Base-by-base conservation (phyloP, 2,329 filamentous ascomycete genomes). In the Paecilomyces fulvus region DNA sequence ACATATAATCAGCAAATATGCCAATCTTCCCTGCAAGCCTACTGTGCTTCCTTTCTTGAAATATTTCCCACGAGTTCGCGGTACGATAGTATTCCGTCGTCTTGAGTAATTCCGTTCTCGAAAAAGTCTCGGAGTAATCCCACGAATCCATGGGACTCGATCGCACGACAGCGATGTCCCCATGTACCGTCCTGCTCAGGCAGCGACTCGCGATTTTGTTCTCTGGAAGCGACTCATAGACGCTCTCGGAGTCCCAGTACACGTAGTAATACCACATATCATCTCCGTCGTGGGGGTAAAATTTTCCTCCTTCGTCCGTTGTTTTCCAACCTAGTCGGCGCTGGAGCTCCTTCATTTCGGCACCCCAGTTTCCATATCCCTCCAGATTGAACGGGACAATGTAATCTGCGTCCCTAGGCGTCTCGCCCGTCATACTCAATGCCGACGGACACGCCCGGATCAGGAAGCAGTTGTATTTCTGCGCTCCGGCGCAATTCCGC, bases 401-500 rank as follows among this genome's bases (percentile, higher is more conserved):
- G 25, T 30, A 51, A 14, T 37, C 31, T 37, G 31, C 31, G n/a
- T 51, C 50, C 7, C 11, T 25, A 6, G n/a, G 25, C 12, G 25
- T 14, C 3, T 25, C 6, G n/a, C 21, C n/a, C 1, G 20, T 5
- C 1, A 8, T n/a, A 7, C 7, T 11, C n/a, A 3, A 3, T 3
- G 14, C 4, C 7, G 21, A 1, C 5, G 50, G 31, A 4, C 11
- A 10, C 3, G 52, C 31, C n/a, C 46, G 51, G 28, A 57, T 54
- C 10, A 57, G 28, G 30, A 57, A 54, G 33, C 55, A 57, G 46
- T 57, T 57, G 30, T 54, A 14, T 21, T 54, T 57, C 52, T 57
- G 51, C n/a, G 37, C 51, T 10, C 55, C 52, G 20, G 51, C 51
- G 30, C 52, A 57, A 43, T 11, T 33, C 4, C 14, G 21, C 51